A percentile compares a stretch with the other conserved stretches of the same genome.
phyloP scores from a whole-genome alignment of 129 eudicot species.

The Rutidosis leptorrhynchoides region DNA sequence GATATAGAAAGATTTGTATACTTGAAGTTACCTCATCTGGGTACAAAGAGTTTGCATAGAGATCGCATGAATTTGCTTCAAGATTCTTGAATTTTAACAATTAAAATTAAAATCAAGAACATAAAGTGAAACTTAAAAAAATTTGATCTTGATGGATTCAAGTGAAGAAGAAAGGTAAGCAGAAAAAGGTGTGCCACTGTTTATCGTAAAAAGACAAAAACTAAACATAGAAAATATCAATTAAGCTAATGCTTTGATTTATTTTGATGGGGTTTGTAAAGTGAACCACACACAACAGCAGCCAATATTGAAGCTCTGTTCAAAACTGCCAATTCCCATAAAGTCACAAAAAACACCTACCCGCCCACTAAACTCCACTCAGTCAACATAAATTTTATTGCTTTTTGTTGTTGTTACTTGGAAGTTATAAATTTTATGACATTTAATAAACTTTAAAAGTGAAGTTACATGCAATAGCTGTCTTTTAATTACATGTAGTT shows the following conservation, averaged over 20 bases:
- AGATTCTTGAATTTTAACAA: constrained; percentile 19
- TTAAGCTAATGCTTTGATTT: constrained; percentile 29
- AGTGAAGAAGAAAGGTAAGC: constrained; percentile 1
- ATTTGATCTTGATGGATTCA: constrained; percentile 18
- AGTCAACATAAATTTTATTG: constrained; percentile 13
- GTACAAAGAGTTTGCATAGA: constrained; percentile 6
- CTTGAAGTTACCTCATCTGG: constrained; percentile 15
- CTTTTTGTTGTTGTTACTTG: background rate
- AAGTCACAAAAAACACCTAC: constrained; percentile 6
- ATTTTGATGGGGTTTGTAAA: constrained; percentile 35
- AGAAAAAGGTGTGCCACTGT: constrained; percentile 39
- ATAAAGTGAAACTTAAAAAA: constrained; percentile 7
- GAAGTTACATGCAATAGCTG: background rate
- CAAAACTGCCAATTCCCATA: constrained; percentile 15
- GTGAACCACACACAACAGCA: constrained; percentile 41
- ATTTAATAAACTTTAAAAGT: constrained; percentile 4
- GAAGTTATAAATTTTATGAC: background rate
- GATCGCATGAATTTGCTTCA: constrained; percentile 27
- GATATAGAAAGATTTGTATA: constrained; percentile 24
- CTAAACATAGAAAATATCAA: constrained; percentile 30
- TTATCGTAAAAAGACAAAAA: constrained; percentile 29
- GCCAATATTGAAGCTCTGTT: constrained; percentile 37
- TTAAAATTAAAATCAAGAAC: constrained; percentile 25
- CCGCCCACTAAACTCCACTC: constrained; percentile 19
- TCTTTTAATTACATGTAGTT: background rate